A percentile compares a stretch with the other conserved stretches of the same genome.
These are phyloP conservation scores for Rubia peregrina DNA, from an alignment of 305 asterid species.

Conservation along the genomic window DNA sequence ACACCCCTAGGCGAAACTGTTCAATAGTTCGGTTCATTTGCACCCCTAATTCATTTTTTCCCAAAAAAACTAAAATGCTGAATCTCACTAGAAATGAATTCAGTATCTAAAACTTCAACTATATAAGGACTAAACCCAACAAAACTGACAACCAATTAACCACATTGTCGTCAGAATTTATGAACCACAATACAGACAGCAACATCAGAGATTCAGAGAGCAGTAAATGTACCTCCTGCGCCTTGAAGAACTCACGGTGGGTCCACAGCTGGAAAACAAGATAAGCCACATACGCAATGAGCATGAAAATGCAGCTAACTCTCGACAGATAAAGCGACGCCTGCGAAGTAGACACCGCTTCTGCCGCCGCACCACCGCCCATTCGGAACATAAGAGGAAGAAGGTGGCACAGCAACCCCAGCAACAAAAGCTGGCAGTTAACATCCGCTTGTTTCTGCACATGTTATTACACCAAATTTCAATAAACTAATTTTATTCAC, in stretches of 20 bases:
- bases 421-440: slow-evolving; percentile 53
- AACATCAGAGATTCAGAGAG: neutral
- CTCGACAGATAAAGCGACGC: slow-evolving; percentile 53
- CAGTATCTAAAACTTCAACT: too few relatives aligned
- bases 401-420: slow-evolving; percentile 68
- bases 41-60: too few relatives aligned
- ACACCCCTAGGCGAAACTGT: too few relatives aligned
- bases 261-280: slow-evolving; percentile 80
- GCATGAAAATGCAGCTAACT: slow-evolving; percentile 67
- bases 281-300: slow-evolving; percentile 68
- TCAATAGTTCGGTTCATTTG: too few relatives aligned
- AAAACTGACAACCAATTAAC: neutral
- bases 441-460: slow-evolving; percentile 78
- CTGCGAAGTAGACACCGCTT: slow-evolving; percentile 20
- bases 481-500: neutral
- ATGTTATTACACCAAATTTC: neutral
- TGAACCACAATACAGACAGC: too few relatives aligned
- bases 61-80: too few relatives aligned
- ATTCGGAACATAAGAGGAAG: slow-evolving; percentile 54
- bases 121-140: too few relatives aligned
- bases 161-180: neutral
- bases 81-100: too few relatives aligned
- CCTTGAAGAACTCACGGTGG: slow-evolving; percentile 60
- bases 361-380: slow-evolving; percentile 22
- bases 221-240: slow-evolving; percentile 33